Evolutionary conservation across 225 moss, liverwort and hornwort species (phyloP), one percentile per base, ranked within the genome.

Genomic region (Neckera pumila): DNA sequence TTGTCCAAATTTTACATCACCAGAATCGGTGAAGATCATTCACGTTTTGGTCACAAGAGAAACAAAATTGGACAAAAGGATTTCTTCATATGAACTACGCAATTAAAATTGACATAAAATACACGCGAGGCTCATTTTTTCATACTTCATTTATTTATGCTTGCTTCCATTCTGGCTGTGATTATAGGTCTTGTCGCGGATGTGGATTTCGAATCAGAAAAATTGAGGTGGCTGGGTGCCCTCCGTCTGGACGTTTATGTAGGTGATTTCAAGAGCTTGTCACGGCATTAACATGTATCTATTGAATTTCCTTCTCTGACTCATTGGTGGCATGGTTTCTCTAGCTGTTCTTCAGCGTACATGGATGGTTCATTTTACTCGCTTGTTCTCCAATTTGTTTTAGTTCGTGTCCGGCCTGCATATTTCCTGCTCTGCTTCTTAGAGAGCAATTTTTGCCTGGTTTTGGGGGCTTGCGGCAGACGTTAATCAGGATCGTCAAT

Each of bases 191-290:
- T 98, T 90, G 94, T 96, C 18, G 95, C 96, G 54, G 98, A 98
- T 89, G 95, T 97, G 87, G 98, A 98, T 89, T 89, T 98, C 58
- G 98, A 98, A 90, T 98, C 98, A 34, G 97, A 98, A 89, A 94
- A 91, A 73, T 92, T 91, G 71, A 95, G 98, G 91, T 91, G 89
- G 90, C 88, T 98, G 87, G 98, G 98, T 88, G 87, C 89, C 81
- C 85, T 96, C 16, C 97, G 97, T 82, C 86, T 98, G 66, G 98
- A 98, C 90, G 87, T 98, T 81, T 95, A 96, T 92, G 98, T 98
- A 96, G 67, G 90, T 90, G 82, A 83, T 84, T 51, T 33, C 84
- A 87, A 67, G 79, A 79, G 63, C 61, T 88, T 79, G 34, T 81
- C 57, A 53, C 58, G 58, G 36, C 88, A 79, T 87, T 70, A 73